Base-by-base conservation (phyloP, 1,284 basidiomycete species). In the Ceratobasidium sp. region DNA sequence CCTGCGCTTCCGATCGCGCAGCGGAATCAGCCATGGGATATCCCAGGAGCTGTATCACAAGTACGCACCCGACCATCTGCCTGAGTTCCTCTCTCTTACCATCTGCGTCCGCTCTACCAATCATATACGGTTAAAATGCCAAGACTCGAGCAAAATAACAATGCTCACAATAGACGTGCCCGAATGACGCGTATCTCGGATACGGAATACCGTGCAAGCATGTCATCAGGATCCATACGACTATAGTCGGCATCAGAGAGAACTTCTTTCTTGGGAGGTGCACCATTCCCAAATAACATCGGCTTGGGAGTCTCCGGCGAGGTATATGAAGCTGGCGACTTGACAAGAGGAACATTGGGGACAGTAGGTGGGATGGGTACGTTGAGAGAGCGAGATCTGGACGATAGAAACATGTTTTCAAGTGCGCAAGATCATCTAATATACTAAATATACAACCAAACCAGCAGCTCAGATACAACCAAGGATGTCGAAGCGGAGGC, bases 1-100 rank as follows among this genome's bases (percentile, higher is more conserved):
- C 84, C 96, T 96, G 85, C 84, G 82, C 89, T 90, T 91, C 88
- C 88, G 50, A 70, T 54, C 59, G 77, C 69, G 85, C 82, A 82
- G 82, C 85, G 84, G 81, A 83, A 82, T 85, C 85, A 84, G 59
- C 50, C n/a, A 65, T 75, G 3, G 57, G 57, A 83, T 80, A 70
- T 78, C 82, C 55, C 59, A 69, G 74, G 46, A 66, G 78, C 77
- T 33, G 55, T 50, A 38, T 64, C 33, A 69, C 33, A 68, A 64
- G 33, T 78, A 91, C 95, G 89, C 85, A 97, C 95, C 95, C 96
- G 84, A 98, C 96, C 96, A 97, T 98, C 38, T 94, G 88, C 80
- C 96, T 88, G 60, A 98, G 89, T 83, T 98, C 96, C 82, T 96
- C 93, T 82, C 96, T 94, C 85, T 97, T 97, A 69, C 92, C 92